These are phyloP conservation scores for Suhomyces sp. DNA, from an alignment of 805 yeast genomes.

Conservation along the genomic window DNA sequence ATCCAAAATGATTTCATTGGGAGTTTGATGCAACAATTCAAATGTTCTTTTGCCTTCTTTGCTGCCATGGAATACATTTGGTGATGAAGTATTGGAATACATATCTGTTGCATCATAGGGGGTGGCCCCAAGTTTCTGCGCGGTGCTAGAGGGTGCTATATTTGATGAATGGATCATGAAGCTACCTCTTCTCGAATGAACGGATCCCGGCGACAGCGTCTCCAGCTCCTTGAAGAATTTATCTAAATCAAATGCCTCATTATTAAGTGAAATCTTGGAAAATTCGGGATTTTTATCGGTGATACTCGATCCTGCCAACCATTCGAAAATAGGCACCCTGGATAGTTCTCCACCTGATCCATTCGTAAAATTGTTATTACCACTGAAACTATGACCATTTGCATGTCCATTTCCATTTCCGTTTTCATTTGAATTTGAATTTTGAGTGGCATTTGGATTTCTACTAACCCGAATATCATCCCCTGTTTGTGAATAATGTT, in stretches of 20 bases:
- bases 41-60: conserved; percentile 56
- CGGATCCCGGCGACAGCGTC: conserved; percentile 21
- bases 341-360: too few species aligned
- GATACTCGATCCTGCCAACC: conserved; percentile 30
- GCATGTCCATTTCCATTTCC: too few species aligned
- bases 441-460: too few species aligned
- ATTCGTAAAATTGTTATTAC: too few species aligned
- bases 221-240: conserved; percentile 51
- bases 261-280: not conserved
- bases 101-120: not conserved
- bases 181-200: conserved; percentile 1
- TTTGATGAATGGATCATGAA: conserved; percentile 3
- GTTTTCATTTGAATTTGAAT: too few species aligned
- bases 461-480: not conserved
- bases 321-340: conserved; percentile 24
- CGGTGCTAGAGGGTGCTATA: not conserved
- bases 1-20: conserved; percentile 69
- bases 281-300: not conserved
- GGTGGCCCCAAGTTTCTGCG: not conserved
- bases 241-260: conserved; percentile 28
- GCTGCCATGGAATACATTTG: conserved; percentile 11
- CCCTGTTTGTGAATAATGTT: not conserved
- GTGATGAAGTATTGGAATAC: conserved; percentile 15
- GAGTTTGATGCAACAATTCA: conserved; percentile 62
- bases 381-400: too few species aligned